These are phyloP conservation scores for Globisporangium irregulare DNA, from an alignment of 352 stramenopile species.

Conservation along the genomic window DNA sequence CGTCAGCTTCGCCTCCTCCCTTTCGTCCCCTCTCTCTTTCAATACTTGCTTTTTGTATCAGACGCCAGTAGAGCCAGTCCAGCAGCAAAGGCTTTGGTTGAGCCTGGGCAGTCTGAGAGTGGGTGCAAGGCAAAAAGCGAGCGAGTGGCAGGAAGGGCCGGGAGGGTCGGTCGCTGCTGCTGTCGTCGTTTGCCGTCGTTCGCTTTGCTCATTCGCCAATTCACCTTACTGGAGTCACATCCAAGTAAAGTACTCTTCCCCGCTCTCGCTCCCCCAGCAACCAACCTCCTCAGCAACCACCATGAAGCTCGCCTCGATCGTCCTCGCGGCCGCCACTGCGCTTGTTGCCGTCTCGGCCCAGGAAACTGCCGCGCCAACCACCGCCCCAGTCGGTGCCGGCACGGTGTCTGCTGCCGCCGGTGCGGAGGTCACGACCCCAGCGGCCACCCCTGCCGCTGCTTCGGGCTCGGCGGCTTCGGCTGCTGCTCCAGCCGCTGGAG, in stretches of 20 bases:
- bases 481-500: not conserved
- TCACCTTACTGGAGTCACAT: conserved; percentile 26
- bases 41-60: not conserved
- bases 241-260: conserved; percentile 23
- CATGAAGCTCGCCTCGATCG: conserved; percentile 29
- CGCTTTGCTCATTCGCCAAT: conserved; percentile 25
- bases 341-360: conserved; percentile 7
- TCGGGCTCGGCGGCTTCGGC: not conserved
- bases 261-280: not conserved
- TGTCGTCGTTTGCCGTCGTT: conserved; percentile 6
- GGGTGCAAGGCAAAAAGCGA: not conserved
- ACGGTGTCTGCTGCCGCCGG: not conserved
- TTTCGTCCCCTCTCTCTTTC: not conserved
- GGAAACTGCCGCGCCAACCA: not conserved
- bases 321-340: conserved; percentile 18
- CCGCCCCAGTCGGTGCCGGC: conserved; percentile 1
- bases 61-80: not conserved
- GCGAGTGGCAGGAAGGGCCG: not conserved
- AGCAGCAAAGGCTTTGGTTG: not conserved
- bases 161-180: not conserved
- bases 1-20: not conserved
- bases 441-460: not conserved
- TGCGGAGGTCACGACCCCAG: conserved; percentile 1
- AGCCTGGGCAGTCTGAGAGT: not conserved
- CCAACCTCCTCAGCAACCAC: not conserved